Evolutionary conservation across 2,329 filamentous ascomycete genomes (phyloP), one percentile per base, ranked within the genome.

Genomic region (Anisogramma anomala): DNA sequence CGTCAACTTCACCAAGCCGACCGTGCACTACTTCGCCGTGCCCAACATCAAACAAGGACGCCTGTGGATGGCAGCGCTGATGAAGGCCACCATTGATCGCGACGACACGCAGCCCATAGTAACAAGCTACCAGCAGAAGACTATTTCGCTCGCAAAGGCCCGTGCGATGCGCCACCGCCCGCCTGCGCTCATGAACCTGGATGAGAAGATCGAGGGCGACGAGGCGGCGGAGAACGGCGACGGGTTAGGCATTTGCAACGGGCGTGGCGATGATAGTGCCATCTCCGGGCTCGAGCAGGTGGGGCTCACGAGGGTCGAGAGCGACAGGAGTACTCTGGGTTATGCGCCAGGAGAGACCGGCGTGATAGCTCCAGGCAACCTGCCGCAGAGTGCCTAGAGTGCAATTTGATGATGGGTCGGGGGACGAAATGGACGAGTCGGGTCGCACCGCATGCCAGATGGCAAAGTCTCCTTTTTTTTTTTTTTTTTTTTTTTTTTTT

Each of bases 71-170:
- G 91, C 87, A 4, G 91, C 91, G 5, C 67, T 98, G 38, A 94
- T 98, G 85, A 98, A 98, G 65, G 91, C 91, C 9, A 98, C 91
- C 1, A 98, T 98, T 53, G 89, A 96, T 57, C 82, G 89, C 46
- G 91, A 98, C 52, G 78, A 82, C 54, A 74, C 74, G 3, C 74
- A 82, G 47, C 76, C 82, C 8, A 80, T 94, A 46, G 87, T 85
- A 15, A 91, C 84, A 3, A 94, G 87, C 3, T 96, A 96, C 63
- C 89, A 94, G 57, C 88, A 95, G 58, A 91, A 94, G 68, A 98
- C 91, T 0, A 94, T 98, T 41, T 91, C 84, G 19, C 74, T 98
- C 6, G 75, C 81, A 41, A 94, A 94, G 63, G 91, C 91, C 10
- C 79, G 82, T 44, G 75, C 82, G 48, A 84, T 93, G 79, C 83